These are phyloP conservation scores for Clitopilus passeckerianus DNA, from an alignment of 768 basidiomycete genomes.

Conservation along the genomic window DNA sequence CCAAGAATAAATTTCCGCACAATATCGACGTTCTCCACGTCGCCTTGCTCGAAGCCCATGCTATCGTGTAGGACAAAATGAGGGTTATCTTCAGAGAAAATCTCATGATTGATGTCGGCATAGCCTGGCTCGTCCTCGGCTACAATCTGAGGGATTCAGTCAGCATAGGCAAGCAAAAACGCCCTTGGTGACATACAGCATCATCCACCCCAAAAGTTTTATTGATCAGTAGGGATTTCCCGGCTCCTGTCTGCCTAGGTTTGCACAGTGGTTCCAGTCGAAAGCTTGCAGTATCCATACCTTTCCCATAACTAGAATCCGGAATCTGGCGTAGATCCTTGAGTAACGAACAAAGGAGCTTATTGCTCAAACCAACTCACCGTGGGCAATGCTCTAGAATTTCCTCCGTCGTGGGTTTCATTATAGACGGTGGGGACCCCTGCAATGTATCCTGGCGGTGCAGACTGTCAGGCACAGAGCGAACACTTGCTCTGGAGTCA, in stretches of 20 bases:
- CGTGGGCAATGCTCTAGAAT: conserved; percentile 11
- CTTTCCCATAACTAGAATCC: conserved; percentile 23
- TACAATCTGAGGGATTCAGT: conserved; percentile 9
- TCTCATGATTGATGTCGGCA: conserved; percentile 20
- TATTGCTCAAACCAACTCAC: not conserved
- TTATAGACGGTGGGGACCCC: not conserved
- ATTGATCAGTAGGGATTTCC: conserved; percentile 24
- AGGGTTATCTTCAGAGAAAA: conserved; percentile 17
- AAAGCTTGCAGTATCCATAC: conserved; percentile 3
- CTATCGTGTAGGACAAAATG: conserved; percentile 25
- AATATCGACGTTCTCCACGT: conserved; percentile 16
- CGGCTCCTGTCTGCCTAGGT: conserved; percentile 18
- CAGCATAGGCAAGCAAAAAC: not conserved
- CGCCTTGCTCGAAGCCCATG: conserved; percentile 22
- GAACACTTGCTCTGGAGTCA: not conserved
- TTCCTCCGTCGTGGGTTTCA: conserved; percentile 8
- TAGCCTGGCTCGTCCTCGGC: conserved; percentile 13
- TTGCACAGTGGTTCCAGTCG: not conserved
- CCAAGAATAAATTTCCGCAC: conserved; percentile 18
- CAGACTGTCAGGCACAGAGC: not conserved
- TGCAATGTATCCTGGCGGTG: not conserved
- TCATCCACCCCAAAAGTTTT: conserved; percentile 19
- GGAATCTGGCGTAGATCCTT: conserved; percentile 10
- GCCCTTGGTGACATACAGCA: conserved; percentile 9
- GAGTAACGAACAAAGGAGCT: too few species aligned